Conservation (phyloP, 1,284 basidiomycete genomes). For the Fomitopsis palustris region DNA sequence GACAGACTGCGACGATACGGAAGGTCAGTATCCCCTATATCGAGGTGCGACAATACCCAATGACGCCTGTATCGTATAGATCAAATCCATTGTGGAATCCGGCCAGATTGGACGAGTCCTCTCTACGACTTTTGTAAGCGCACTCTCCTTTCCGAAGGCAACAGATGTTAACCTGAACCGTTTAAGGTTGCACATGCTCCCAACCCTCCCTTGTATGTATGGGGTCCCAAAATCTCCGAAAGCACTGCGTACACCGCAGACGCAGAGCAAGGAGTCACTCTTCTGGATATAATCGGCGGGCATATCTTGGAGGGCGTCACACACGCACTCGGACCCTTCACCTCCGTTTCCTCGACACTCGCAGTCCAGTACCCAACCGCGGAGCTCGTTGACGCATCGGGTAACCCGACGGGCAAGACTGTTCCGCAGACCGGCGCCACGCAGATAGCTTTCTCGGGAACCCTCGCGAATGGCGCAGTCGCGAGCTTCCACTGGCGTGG, state of each 20-base stretch:
- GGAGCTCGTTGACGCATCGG: constrained; percentile 21
- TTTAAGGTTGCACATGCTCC: constrained; percentile 14
- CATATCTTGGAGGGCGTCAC: constrained; percentile 29
- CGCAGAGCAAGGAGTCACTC: constrained; percentile 20
- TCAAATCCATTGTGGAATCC: constrained; percentile 28
- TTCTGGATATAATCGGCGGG: constrained; percentile 27
- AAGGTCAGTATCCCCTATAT: constrained; percentile 21
- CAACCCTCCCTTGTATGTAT: constrained; percentile 14
- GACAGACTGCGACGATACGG: constrained; percentile 21
- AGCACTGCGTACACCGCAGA: constrained; percentile 10
- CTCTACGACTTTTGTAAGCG: constrained; percentile 27
- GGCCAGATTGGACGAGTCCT: constrained; percentile 32
- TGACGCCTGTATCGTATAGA: constrained; percentile 12
- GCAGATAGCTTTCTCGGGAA: constrained; percentile 28
- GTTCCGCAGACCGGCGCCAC: constrained; percentile 19
- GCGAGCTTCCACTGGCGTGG: constrained; percentile 26
- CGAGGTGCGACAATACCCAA: not conserved
- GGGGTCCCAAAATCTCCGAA: constrained; percentile 19
- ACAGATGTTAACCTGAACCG: not conserved
- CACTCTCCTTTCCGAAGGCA: not conserved
- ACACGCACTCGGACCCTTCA: constrained; percentile 29
- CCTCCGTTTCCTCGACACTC: constrained; percentile 25
- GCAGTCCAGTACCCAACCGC: constrained; percentile 25
- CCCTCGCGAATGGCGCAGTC: constrained; percentile 26
- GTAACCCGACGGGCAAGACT: constrained; percentile 24